Conservation (phyloP, 176 grass and related monocot species). For the Hordeum vulgare region DNA sequence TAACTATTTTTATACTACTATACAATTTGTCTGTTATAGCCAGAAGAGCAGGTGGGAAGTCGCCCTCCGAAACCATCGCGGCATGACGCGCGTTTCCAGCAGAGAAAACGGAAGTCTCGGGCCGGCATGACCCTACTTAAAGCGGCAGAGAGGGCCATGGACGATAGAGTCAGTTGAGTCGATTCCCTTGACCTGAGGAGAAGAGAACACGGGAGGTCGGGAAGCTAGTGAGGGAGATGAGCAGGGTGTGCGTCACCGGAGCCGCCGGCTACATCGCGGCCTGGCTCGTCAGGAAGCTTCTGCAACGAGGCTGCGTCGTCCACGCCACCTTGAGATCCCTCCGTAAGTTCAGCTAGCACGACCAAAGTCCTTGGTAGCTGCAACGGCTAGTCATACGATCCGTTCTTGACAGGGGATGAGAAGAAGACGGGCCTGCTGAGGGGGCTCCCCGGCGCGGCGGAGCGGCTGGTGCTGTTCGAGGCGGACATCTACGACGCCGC, state of each 20-base stretch:
- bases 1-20: no score
- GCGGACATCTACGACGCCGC: slow-evolving; percentile 49
- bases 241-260: slow-evolving; percentile 37
- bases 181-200: background rate
- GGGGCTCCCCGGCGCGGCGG: slow-evolving; percentile 34
- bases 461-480: slow-evolving; percentile 51
- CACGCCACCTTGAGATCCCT: slow-evolving; percentile 23
- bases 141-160: background rate
- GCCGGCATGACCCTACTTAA: background rate
- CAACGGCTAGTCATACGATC: background rate
- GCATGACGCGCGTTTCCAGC: background rate
- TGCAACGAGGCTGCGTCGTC: slow-evolving; percentile 29
- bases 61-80: background rate
- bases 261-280: slow-evolving; percentile 19
- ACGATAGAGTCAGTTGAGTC: background rate
- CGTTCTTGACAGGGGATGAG: slow-evolving; percentile 31
- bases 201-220: background rate
- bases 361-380: background rate
- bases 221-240: background rate
- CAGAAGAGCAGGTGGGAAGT: background rate
- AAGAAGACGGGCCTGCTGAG: slow-evolving; percentile 33
- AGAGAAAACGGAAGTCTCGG: background rate
- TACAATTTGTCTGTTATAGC: background rate
- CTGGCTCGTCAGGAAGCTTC: slow-evolving; percentile 42
- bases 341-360: background rate